These are phyloP conservation scores for Hanseniaspora sp. DNA, from an alignment of 1,139 yeast species.

Conservation along the genomic window DNA sequence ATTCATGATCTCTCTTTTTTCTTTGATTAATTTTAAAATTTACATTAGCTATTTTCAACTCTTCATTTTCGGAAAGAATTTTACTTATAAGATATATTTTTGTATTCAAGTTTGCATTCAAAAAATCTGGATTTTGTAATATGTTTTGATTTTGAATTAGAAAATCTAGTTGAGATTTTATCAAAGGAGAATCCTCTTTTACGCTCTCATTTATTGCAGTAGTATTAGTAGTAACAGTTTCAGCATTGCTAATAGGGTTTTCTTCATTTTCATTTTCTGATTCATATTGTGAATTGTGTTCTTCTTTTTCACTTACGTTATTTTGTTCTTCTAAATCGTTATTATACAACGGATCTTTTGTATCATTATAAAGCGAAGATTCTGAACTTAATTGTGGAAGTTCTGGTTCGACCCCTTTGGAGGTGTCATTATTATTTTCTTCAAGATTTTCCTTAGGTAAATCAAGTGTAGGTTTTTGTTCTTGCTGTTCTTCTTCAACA, in stretches of 20 bases:
- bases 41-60: conserved; percentile 20
- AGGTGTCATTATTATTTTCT: conserved; percentile 20
- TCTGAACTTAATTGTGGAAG: conserved; percentile 21
- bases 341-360: conserved; percentile 2
- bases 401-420: conserved; percentile 22
- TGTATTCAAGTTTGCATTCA: conserved; percentile 31
- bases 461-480: not conserved
- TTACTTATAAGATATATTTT: conserved; percentile 31
- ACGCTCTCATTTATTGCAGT: conserved; percentile 18
- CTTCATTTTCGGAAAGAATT: conserved; percentile 25
- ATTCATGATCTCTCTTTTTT: conserved; percentile 18
- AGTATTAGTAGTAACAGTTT: conserved; percentile 10
- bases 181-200: conserved; percentile 21
- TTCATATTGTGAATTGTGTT: conserved; percentile 11
- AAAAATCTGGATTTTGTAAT: conserved; percentile 33
- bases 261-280: conserved; percentile 16
- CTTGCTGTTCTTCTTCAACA: not conserved
- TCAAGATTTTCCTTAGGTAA: conserved; percentile 16
- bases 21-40: conserved; percentile 17
- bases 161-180: conserved; percentile 25
- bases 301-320: conserved; percentile 17
- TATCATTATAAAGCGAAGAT: not conserved
- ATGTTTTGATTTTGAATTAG: conserved; percentile 27
- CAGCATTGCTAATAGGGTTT: not conserved
- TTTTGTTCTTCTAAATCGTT: conserved; percentile 12